Percentiles rank a stretch among this genome's conserved stretches.
Conservation (phyloP, 2,329 filamentous ascomycete species). For the Botryotinia narcissicola region DNA sequence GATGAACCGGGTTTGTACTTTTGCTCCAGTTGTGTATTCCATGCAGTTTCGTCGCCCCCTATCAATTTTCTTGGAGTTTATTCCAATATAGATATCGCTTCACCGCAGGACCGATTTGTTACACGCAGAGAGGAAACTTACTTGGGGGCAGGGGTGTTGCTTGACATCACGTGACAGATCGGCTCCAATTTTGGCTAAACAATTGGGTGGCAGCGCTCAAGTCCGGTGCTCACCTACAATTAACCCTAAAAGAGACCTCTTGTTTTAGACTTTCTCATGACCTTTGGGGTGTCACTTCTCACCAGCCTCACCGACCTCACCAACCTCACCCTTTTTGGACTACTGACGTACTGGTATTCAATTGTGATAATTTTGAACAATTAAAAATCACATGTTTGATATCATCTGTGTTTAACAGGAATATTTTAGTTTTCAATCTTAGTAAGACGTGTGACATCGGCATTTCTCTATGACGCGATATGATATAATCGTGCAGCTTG, state of each 20-base stretch:
- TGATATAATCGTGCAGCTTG: not conserved
- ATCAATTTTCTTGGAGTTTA: not conserved
- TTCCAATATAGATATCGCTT: not conserved
- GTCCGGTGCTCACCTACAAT: not conserved
- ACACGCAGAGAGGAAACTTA: not conserved
- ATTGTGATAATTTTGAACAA: not conserved
- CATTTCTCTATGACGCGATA: not conserved
- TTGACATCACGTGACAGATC: not conserved
- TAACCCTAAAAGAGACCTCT: not conserved
- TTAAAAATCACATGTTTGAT: not conserved
- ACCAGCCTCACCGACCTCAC: not conserved
- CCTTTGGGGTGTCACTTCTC: not conserved
- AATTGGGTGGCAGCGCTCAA: not conserved
- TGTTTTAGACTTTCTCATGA: not conserved
- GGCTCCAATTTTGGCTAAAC: not conserved
- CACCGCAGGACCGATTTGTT: not conserved
- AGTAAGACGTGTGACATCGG: not conserved
- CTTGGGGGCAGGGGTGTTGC: too few relatives aligned
- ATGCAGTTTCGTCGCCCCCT: not conserved
- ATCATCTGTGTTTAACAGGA: not conserved
- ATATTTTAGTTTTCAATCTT: not conserved
- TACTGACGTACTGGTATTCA: not conserved
- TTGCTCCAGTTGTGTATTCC: not conserved
- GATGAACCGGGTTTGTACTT: conserved; percentile 13
- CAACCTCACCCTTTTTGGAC: not conserved